Evolutionary conservation across 371 early-diverging fungal species (phyloP), one percentile per base, ranked within the genome.

Genomic region (Nematocida homosporus): DNA sequence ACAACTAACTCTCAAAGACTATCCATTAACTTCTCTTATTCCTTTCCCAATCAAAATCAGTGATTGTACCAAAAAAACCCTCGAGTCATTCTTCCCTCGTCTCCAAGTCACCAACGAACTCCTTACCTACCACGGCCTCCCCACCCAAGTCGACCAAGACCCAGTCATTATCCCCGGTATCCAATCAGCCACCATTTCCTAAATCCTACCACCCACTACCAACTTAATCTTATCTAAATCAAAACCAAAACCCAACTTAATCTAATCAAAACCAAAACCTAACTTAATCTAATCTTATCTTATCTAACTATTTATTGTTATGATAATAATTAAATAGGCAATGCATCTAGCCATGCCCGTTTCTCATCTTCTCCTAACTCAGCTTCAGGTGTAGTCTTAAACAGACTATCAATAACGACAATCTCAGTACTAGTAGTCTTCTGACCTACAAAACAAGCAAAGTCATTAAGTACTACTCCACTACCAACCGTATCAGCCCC

Each of bases 391-490:
- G 52, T 52, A 0, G 75, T 72, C 29, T 72, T 77, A 66, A 97
- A 99, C 82, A 97, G 93, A 79, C 89, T 88, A 85, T 97, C 99
- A 67, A 99, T 92, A 1, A 97, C 95, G 67, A 91, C 89, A 77
- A 97, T 86, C 86, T 99, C 99, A 34, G 96, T 96, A 56, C 90
- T 87, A 2, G 98, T 97, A 1, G 95, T 95, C 84, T 93, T 94
- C 82, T 90, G 82, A 60, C 99, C 99, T 40, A 93, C 91, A 86
- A 97, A 95, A 4, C 95, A 94, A 66, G 89, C 87, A 93, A 94
- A 98, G 83, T 99, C 99, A 83, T 99, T 99, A 50, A 94, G 95
- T 30, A 97, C 93, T 79, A 96, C 86, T 29, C 98, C 98, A 44
- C 90, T 92, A 35, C 98, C 97, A 84, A 99, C 90, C 44, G 91